These are phyloP conservation scores for Ophidiomyces ophidiicola DNA, from an alignment of 2,329 filamentous ascomycete genomes.

Conservation along the genomic window DNA sequence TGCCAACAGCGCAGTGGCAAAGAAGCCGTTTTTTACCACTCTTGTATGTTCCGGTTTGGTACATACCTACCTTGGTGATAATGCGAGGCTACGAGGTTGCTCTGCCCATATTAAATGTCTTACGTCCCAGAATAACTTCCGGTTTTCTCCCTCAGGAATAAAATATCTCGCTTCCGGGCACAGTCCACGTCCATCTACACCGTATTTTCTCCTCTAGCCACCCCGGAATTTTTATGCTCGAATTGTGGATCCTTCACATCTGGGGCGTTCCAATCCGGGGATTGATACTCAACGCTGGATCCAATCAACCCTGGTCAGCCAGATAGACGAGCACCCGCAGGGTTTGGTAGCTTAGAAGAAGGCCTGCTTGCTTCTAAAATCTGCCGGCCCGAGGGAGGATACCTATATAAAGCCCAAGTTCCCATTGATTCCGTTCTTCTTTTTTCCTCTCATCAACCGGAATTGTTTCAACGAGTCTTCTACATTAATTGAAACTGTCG, in stretches of 20 bases:
- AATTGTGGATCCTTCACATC: neutral
- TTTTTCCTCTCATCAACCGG: neutral
- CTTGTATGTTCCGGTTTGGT: no score
- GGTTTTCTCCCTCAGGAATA: neutral
- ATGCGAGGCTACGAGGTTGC: no score
- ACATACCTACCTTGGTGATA: no score
- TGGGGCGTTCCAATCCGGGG: neutral
- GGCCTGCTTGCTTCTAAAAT: neutral
- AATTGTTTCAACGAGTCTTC: neutral
- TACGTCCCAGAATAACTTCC: constrained; percentile 5
- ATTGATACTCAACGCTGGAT: neutral
- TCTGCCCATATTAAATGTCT: no score
- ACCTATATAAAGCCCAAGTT: constrained; percentile 2
- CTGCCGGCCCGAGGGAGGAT: neutral
- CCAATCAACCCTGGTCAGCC: neutral
- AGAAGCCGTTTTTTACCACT: no score
- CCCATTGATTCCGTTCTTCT: neutral
- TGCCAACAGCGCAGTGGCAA: no score
- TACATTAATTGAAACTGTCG: neutral
- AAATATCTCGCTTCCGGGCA: neutral
- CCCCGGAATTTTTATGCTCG: neutral
- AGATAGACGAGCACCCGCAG: neutral
- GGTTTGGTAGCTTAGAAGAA: neutral
- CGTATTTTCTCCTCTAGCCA: neutral
- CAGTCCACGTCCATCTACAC: neutral